phyloP scores from a whole-genome alignment of 108 stramenopile species.

The Conticribra weissflogii region DNA sequence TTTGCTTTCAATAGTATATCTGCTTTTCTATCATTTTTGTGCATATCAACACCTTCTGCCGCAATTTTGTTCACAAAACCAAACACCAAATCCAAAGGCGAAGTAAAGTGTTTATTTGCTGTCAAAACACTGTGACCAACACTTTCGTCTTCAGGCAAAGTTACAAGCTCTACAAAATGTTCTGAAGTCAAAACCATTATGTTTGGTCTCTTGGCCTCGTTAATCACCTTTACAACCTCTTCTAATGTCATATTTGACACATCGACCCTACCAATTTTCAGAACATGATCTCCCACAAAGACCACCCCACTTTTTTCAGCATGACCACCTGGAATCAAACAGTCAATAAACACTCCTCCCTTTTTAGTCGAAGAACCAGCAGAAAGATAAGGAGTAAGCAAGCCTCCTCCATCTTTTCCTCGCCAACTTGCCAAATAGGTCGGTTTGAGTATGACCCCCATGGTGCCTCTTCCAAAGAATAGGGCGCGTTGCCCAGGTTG shows the following conservation, averaged over 20 bases:
- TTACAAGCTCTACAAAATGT: constrained; percentile 42
- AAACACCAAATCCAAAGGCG: constrained; percentile 42
- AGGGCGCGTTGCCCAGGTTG: constrained; percentile 72
- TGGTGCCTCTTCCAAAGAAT: constrained; percentile 76
- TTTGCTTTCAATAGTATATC: not conserved
- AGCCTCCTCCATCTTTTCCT: constrained; percentile 35
- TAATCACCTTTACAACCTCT: constrained; percentile 69
- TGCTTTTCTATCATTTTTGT: not conserved
- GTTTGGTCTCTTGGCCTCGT: constrained; percentile 63
- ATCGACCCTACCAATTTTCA: constrained; percentile 68
- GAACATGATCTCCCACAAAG: constrained; percentile 65
- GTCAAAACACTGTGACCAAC: not conserved
- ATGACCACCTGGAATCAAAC: constrained; percentile 69
- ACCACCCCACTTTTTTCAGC: constrained; percentile 73
- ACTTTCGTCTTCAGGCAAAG: constrained; percentile 32
- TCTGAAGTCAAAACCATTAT: constrained; percentile 66
- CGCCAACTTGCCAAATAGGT: constrained; percentile 65
- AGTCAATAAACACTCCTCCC: constrained; percentile 84
- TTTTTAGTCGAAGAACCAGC: constrained; percentile 32
- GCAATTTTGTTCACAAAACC: constrained; percentile 43
- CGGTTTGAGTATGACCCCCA: constrained; percentile 82
- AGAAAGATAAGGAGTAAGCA: constrained; percentile 15
- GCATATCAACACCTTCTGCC: constrained; percentile 20
- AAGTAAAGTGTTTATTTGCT: constrained; percentile 22
- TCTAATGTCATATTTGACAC: constrained; percentile 74